These are phyloP conservation scores for Acer negundo DNA, from an alignment of 345 rosid species.

Conservation along the genomic window DNA sequence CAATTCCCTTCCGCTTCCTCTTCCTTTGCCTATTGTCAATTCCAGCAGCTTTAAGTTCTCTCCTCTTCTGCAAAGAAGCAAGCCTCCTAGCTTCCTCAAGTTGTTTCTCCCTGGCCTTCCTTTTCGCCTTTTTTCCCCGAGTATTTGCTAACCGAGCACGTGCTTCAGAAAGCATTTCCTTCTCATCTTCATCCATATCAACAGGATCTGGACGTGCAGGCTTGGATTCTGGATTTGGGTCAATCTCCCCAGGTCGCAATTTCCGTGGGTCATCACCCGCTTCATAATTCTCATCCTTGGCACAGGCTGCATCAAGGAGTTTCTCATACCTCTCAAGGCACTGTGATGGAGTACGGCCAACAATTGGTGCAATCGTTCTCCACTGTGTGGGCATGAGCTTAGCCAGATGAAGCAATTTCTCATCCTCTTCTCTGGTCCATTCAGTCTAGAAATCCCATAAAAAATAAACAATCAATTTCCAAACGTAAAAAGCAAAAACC, in stretches of 20 bases:
- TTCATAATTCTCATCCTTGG: slow-evolving; percentile 95
- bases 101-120: slow-evolving; percentile 98
- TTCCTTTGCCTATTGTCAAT: slow-evolving; percentile 76
- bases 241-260: slow-evolving; percentile 97
- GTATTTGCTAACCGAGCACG: slow-evolving; percentile 96
- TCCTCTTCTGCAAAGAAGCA: slow-evolving; percentile 96
- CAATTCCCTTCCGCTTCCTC: slow-evolving; percentile 94
- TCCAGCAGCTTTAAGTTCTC: slow-evolving; percentile 98
- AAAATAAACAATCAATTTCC: slow-evolving; percentile 16
- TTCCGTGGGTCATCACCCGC: slow-evolving; percentile 96
- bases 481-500: neutral
- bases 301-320: slow-evolving; percentile 96
- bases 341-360: slow-evolving; percentile 98
- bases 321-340: slow-evolving; percentile 98
- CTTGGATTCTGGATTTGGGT: slow-evolving; percentile 95
- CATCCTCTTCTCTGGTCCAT: slow-evolving; percentile 99
- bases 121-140: slow-evolving; percentile 94
- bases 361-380: slow-evolving; percentile 99
- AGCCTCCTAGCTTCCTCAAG: slow-evolving; percentile 99
- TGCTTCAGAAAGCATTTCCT: slow-evolving; percentile 99
- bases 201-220: slow-evolving; percentile 99
- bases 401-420: slow-evolving; percentile 97
- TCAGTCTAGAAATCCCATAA: slow-evolving; percentile 64
- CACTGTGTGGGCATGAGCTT: slow-evolving; percentile 98
- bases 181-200: slow-evolving; percentile 99